Evolutionary conservation across 2,329 filamentous ascomycete species (phyloP).

Genomic region (Teratosphaeria zuluensis): DNA sequence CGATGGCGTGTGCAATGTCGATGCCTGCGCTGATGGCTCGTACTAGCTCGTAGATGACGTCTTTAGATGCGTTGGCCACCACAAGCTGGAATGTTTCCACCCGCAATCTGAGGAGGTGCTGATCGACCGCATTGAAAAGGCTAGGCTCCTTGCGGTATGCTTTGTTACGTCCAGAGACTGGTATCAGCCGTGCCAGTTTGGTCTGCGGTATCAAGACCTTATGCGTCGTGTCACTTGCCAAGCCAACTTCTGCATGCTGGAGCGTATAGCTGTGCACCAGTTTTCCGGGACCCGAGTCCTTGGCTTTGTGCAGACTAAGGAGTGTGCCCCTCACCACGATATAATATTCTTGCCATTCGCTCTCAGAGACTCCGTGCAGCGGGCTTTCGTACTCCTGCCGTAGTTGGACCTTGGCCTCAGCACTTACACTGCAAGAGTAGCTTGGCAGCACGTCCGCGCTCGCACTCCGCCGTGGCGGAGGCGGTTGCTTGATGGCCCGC

Average conservation of each 20-base stretch:
- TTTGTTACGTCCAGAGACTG: slow-evolving; percentile 28
- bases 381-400: slow-evolving; percentile 26
- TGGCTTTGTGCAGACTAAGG: slow-evolving; percentile 55
- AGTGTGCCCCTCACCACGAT: slow-evolving; percentile 59
- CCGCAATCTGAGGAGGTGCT: slow-evolving; percentile 61
- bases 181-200: slow-evolving; percentile 37
- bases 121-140: slow-evolving; percentile 35
- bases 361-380: slow-evolving; percentile 17
- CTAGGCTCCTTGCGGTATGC: slow-evolving; percentile 37
- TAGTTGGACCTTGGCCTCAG: slow-evolving; percentile 23
- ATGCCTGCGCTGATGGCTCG: slow-evolving; percentile 63
- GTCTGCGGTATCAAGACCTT: slow-evolving; percentile 33
- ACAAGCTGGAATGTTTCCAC: slow-evolving; percentile 67
- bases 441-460: slow-evolving; percentile 21
- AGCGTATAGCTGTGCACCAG: slow-evolving; percentile 61
- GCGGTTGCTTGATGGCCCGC: slow-evolving; percentile 10
- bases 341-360: slow-evolving; percentile 38
- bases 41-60: slow-evolving; percentile 59
- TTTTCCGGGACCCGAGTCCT: slow-evolving; percentile 45
- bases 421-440: slow-evolving; percentile 25
- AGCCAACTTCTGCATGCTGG: slow-evolving; percentile 64
- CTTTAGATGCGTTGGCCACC: slow-evolving; percentile 54
- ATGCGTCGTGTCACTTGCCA: slow-evolving; percentile 65
- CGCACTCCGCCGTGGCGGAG: slow-evolving; percentile 5
- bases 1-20: slow-evolving; percentile 59